Evolutionary conservation across 2,329 filamentous ascomycete species (phyloP).

Genomic region (Xylariomycetidae sp.): DNA sequence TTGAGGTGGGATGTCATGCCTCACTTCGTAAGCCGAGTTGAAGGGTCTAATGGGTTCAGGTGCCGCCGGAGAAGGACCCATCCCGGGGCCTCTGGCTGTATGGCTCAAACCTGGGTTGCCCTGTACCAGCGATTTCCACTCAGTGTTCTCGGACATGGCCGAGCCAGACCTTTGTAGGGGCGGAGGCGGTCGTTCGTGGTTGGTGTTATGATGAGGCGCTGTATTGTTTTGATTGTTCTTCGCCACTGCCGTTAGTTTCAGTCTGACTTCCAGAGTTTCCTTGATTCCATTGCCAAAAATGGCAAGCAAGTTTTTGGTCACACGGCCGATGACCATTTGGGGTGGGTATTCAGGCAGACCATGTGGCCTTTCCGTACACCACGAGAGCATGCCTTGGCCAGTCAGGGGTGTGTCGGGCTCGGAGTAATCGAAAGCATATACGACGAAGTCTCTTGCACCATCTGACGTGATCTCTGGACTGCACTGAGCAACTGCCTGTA

Average conservation of each 20-base stretch:
- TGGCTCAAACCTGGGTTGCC: conserved; percentile 56
- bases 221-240: conserved; percentile 37
- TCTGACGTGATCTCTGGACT: conserved; percentile 81
- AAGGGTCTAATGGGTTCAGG: conserved; percentile 26
- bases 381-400: conserved; percentile 91
- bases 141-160: conserved; percentile 58
- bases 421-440: conserved; percentile 95
- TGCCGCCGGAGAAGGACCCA: conserved; percentile 24
- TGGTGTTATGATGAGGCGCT: conserved; percentile 12
- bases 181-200: conserved; percentile 10
- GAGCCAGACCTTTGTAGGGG: conserved; percentile 26
- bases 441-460: conserved; percentile 79
- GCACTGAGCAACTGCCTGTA: conserved; percentile 70
- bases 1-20: conserved; percentile 11
- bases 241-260: conserved; percentile 76
- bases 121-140: conserved; percentile 76
- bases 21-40: conserved; percentile 19
- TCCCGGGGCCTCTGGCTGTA: conserved; percentile 26
- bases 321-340: conserved; percentile 80
- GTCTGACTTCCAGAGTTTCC: conserved; percentile 88
- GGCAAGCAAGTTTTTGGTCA: conserved; percentile 80
- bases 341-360: conserved; percentile 37
- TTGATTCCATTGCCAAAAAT: conserved; percentile 78
- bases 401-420: conserved; percentile 91
- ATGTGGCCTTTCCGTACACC: conserved; percentile 34